Percentiles rank a stretch among this genome's conserved stretches.
phyloP scores from a whole-genome alignment of 371 early-diverging fungal species.

The Rhizopus sp. region DNA sequence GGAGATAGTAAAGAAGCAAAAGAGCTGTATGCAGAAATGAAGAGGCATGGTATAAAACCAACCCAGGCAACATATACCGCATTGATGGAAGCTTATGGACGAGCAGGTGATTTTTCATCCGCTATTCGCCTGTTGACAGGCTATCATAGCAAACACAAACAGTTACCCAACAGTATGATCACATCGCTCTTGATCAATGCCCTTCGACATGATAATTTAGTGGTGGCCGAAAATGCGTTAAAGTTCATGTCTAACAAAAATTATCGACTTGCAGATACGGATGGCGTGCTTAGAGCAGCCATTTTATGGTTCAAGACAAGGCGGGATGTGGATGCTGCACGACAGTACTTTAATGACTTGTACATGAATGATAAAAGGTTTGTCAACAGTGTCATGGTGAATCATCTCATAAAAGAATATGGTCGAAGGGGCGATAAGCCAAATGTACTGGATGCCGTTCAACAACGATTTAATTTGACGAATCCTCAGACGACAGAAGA shows the following conservation, averaged over 20 bases:
- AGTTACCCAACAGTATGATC: constrained; percentile 17
- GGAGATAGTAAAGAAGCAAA: constrained; percentile 35
- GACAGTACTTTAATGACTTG: constrained; percentile 27
- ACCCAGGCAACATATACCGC: constrained; percentile 36
- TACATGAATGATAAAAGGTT: constrained; percentile 12
- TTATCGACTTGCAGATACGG: constrained; percentile 18
- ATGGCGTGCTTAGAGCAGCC: constrained; percentile 32
- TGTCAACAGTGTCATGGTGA: constrained; percentile 43
- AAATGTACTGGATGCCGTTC: constrained; percentile 18
- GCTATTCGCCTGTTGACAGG: constrained; percentile 25
- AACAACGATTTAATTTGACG: not conserved
- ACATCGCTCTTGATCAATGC: constrained; percentile 41
- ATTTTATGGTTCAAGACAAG: constrained; percentile 37
- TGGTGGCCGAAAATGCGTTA: constrained; percentile 21
- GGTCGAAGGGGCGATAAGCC: constrained; percentile 23
- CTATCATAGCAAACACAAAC: constrained; percentile 7
- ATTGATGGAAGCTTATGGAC: constrained; percentile 39
- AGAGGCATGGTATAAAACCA: constrained; percentile 27
- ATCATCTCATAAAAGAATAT: constrained; percentile 37
- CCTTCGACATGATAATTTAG: constrained; percentile 28
- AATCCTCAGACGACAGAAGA: not conserved
- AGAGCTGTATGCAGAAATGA: constrained; percentile 40
- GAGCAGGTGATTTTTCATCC: constrained; percentile 34
- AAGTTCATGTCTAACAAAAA: constrained; percentile 15
- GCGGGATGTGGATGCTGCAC: constrained; percentile 25